Conservation (phyloP, 805 yeast genomes). For the Metschnikowia proteae region DNA sequence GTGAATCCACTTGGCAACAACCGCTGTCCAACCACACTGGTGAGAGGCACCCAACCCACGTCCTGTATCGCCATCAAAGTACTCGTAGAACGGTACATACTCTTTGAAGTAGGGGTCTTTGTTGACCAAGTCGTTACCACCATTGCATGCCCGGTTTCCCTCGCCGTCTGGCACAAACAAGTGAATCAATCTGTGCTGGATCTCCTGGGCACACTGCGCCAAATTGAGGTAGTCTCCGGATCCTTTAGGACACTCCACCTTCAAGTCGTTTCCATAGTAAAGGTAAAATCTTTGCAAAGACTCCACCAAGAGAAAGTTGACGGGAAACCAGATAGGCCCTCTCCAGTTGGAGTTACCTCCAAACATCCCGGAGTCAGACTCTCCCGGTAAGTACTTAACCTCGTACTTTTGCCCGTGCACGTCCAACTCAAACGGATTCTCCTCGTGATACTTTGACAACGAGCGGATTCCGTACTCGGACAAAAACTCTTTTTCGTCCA, state of each 20-base stretch:
- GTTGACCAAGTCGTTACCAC: slow-evolving; percentile 51
- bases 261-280: slow-evolving; percentile 82
- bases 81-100: slow-evolving; percentile 76
- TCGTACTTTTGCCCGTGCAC: slow-evolving; percentile 71
- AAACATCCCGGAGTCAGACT: slow-evolving; percentile 87
- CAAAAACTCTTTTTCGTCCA: slow-evolving; percentile 82
- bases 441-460: slow-evolving; percentile 77
- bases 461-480: slow-evolving; percentile 86
- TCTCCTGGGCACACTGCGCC: slow-evolving; percentile 86
- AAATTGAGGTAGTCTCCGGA: slow-evolving; percentile 72
- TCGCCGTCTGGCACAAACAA: slow-evolving; percentile 66
- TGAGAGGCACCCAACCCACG: slow-evolving; percentile 91
- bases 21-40: slow-evolving; percentile 95
- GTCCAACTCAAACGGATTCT: slow-evolving; percentile 79
- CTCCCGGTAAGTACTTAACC: slow-evolving; percentile 80
- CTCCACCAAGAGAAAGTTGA: slow-evolving; percentile 80
- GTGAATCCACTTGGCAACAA: slow-evolving; percentile 87
- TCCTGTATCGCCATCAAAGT: slow-evolving; percentile 92
- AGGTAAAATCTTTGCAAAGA: slow-evolving; percentile 81
- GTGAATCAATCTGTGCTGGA: slow-evolving; percentile 80
- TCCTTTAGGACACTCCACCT: slow-evolving; percentile 84
- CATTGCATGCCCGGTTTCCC: slow-evolving; percentile 74
- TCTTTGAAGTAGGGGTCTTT: slow-evolving; percentile 71
- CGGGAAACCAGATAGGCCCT: slow-evolving; percentile 97
- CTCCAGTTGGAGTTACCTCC: slow-evolving; percentile 98